phyloP scores from a whole-genome alignment of 2,329 filamentous ascomycete genomes.

The Apiospora saccharicola region DNA sequence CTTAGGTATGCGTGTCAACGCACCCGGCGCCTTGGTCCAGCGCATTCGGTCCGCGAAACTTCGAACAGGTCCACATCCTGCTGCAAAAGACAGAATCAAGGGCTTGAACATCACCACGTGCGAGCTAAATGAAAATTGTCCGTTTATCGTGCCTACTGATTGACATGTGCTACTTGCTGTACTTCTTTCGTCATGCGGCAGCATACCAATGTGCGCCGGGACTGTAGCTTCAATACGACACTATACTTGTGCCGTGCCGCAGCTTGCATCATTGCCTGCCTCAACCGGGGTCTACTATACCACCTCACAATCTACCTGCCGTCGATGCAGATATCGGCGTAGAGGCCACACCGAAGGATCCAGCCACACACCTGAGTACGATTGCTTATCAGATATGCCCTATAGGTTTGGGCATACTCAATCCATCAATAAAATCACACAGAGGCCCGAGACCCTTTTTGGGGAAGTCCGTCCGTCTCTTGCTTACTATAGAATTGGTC shows the following conservation, averaged over 20 bases:
- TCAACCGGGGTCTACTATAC: slow-evolving; percentile 8
- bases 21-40: slow-evolving; percentile 7
- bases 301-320: neutral
- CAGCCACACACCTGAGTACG: neutral
- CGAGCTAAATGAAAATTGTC: neutral
- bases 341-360: neutral
- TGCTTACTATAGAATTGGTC: slow-evolving; percentile 6
- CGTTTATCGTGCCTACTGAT: neutral
- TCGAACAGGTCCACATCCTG: neutral
- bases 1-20: neutral
- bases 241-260: neutral
- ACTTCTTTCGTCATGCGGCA: neutral
- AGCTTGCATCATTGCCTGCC: neutral
- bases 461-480: neutral
- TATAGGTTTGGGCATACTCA: neutral
- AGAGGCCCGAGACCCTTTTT: neutral
- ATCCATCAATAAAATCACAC: neutral
- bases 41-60: neutral
- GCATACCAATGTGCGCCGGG: neutral
- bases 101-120: neutral
- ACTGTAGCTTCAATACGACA: neutral
- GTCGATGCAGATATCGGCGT: slow-evolving; percentile 10
- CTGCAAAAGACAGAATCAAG: neutral
- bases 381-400: slow-evolving; percentile 6
- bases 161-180: neutral